phyloP scores from a whole-genome alignment of 2,329 filamentous ascomycete species.

The Talaromyces sp. region DNA sequence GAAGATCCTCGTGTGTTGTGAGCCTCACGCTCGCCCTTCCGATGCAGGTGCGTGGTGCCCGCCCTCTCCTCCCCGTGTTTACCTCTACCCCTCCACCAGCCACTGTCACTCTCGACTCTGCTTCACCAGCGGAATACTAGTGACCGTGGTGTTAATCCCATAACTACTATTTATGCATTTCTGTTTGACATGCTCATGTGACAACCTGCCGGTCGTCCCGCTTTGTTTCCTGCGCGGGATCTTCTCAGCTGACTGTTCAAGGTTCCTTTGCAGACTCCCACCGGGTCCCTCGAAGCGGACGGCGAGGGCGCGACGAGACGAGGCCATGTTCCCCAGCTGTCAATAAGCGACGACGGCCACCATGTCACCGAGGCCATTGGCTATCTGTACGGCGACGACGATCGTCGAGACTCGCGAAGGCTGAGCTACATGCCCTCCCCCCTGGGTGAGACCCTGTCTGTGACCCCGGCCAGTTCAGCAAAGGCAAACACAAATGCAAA shows the following conservation, averaged over 20 bases:
- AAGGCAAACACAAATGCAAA: constrained; percentile 7
- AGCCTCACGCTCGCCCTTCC: constrained; percentile 19
- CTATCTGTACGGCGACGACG: constrained; percentile 77
- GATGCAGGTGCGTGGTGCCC: constrained; percentile 32
- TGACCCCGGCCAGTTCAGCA: constrained; percentile 16
- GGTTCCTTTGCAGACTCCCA: constrained; percentile 8
- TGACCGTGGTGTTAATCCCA: neutral
- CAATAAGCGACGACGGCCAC: constrained; percentile 82
- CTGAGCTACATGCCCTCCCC: constrained; percentile 65
- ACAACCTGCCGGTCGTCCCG: neutral
- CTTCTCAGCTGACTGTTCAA: constrained; percentile 10
- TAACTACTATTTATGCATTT: neutral
- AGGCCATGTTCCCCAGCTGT: constrained; percentile 57
- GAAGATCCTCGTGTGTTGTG: neutral
- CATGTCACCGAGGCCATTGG: constrained; percentile 94
- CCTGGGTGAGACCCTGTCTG: constrained; percentile 33
- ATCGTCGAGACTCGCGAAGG: constrained; percentile 58
- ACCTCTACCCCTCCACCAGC: neutral
- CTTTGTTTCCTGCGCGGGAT: neutral
- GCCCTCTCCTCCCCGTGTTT: neutral
- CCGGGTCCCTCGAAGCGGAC: constrained; percentile 10
- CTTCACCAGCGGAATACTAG: neutral
- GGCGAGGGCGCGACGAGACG: constrained; percentile 44
- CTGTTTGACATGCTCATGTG: neutral
- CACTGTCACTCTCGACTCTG: neutral